Percentiles rank a stretch among this genome's conserved stretches.
Evolutionary conservation across 106 monocot species (phyloP).

Genomic region (Hemerocallis citrina): DNA sequence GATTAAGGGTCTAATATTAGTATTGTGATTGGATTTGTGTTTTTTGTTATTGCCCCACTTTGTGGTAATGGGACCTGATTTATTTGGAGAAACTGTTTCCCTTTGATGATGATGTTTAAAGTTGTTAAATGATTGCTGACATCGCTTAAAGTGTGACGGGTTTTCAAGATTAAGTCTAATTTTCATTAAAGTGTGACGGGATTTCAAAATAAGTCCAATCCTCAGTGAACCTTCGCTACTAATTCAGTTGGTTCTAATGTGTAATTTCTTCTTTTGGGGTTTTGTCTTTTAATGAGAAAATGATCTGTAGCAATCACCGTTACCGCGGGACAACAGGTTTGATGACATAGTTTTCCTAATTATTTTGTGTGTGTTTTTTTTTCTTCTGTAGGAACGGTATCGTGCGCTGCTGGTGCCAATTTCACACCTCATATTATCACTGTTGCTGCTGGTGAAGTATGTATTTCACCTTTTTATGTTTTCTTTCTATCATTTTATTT

Average conservation of each 20-base stretch:
- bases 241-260: not conserved
- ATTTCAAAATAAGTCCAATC: too few species aligned
- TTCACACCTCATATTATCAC: constrained; percentile 87
- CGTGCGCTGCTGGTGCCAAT: constrained; percentile 65
- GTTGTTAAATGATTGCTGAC: not conserved
- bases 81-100: not conserved
- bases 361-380: not conserved
- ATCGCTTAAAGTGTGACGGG: not conserved
- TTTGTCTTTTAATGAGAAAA: not conserved
- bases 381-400: constrained; percentile 51
- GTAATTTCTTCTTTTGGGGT: not conserved
- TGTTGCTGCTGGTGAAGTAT: constrained; percentile 84
- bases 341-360: not conserved
- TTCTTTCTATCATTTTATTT: too few species aligned
- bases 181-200: too few species aligned
- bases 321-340: not conserved
- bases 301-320: not conserved
- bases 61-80: not conserved
- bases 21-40: not conserved
- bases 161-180: too few species aligned
- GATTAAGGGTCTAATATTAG: too few species aligned
- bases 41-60: not conserved
- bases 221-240: too few species aligned
- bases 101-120: not conserved
- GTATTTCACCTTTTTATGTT: too few species aligned